Conservation (phyloP, 2,329 filamentous ascomycete species). For the Colletotrichum lindemuthianum region DNA sequence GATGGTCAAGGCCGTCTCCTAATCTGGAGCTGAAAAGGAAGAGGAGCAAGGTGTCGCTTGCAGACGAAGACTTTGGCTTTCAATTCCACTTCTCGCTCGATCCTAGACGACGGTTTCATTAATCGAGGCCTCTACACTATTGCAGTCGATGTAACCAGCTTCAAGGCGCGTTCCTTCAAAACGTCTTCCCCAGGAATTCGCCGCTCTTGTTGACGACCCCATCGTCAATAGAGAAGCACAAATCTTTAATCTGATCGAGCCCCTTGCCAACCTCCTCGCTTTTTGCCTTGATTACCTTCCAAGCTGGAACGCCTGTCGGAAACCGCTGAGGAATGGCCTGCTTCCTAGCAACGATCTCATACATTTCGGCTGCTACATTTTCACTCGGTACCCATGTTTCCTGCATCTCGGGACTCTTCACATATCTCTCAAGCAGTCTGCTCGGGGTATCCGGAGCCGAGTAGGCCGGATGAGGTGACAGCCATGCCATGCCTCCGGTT, state of each 20-base stretch:
- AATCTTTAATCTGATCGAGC: conserved; percentile 1
- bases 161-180: neutral
- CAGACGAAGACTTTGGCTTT: neutral
- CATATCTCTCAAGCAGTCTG: conserved; percentile 30
- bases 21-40: neutral
- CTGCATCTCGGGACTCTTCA: conserved; percentile 18
- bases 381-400: conserved; percentile 6
- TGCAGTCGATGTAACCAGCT: too few species aligned
- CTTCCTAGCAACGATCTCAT: conserved; percentile 5
- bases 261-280: conserved; percentile 5
- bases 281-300: conserved; percentile 4
- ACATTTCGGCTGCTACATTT: conserved; percentile 9
- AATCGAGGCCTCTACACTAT: too few species aligned
- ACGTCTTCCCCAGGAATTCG: conserved; percentile 3
- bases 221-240: conserved; percentile 9
- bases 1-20: conserved; percentile 38
- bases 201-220: conserved; percentile 9
- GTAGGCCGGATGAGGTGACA: conserved; percentile 50
- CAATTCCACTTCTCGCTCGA: neutral
- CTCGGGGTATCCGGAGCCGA: conserved; percentile 44
- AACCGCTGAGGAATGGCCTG: conserved; percentile 5
- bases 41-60: neutral
- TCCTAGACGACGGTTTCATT: too few species aligned
- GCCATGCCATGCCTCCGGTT: conserved; percentile 36
- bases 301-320: conserved; percentile 10